Percentiles rank a stretch among this genome's conserved stretches.
Conservation (phyloP, 192 early-diverging fungal species). For the Piromyces finnis region DNA sequence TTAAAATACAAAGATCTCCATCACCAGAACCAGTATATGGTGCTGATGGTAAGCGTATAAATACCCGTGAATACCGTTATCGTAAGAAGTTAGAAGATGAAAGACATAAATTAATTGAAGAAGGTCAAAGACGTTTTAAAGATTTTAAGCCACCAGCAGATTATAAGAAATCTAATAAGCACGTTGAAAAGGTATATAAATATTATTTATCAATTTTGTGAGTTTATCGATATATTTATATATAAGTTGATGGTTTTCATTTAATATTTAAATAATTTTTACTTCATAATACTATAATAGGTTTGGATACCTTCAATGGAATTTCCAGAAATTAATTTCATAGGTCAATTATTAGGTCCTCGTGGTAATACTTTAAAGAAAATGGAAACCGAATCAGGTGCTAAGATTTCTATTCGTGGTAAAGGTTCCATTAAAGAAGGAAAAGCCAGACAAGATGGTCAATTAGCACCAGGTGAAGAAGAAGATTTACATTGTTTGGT, state of each 20-base stretch:
- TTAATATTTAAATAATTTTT: no score
- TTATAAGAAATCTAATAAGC: conserved; percentile 66
- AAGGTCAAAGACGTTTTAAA: conserved; percentile 53
- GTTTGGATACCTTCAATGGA: conserved; percentile 60
- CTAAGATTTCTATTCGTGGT: conserved; percentile 92
- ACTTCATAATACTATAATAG: no score
- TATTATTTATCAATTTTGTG: no score
- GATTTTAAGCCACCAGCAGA: conserved; percentile 78
- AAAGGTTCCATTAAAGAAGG: conserved; percentile 94
- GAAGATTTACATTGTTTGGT: conserved; percentile 84
- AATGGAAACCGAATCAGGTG: conserved; percentile 82
- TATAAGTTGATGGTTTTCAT: no score
- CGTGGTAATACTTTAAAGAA: conserved; percentile 93
- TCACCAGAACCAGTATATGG: conserved; percentile 89
- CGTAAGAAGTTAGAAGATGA: conserved; percentile 85
- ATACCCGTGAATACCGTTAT: conserved; percentile 86
- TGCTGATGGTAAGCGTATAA: conserved; percentile 82
- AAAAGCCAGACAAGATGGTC: conserved; percentile 29
- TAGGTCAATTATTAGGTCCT: conserved; percentile 88
- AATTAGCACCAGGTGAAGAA: conserved; percentile 28
- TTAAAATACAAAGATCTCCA: conserved; percentile 49
- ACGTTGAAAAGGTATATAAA: conserved; percentile 60
- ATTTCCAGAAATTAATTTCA: conserved; percentile 94
- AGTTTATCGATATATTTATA: no score
- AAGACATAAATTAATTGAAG: conserved; percentile 67